Percentiles rank a stretch among this genome's conserved stretches.
phyloP scores from a whole-genome alignment of 2,329 filamentous ascomycete species.

The Ilyonectria mors-panacis region DNA sequence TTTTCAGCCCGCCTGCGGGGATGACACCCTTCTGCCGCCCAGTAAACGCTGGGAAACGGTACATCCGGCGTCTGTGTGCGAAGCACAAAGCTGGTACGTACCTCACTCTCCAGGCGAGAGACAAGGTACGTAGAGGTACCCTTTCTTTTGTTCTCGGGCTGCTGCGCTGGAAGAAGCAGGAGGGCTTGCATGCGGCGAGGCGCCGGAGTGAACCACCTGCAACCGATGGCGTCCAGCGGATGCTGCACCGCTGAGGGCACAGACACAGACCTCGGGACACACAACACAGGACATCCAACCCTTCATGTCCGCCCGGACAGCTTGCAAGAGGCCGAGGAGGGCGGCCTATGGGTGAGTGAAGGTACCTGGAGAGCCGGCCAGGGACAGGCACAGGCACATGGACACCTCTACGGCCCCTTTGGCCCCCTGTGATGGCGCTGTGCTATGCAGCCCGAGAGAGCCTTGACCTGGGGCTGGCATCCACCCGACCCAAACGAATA shows the following conservation, averaged over 20 bases:
- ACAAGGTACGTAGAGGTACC: background rate
- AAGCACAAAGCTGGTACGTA: background rate
- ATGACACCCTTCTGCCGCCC: conserved; percentile 17
- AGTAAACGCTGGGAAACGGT: conserved; percentile 10
- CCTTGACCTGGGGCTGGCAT: background rate
- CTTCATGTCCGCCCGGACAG: background rate
- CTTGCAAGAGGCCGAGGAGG: background rate
- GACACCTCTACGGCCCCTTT: background rate
- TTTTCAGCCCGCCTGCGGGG: conserved; percentile 23
- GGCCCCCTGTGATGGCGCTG: background rate
- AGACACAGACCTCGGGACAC: background rate
- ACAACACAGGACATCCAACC: background rate
- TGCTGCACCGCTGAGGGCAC: conserved; percentile 1
- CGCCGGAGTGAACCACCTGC: conserved; percentile 10
- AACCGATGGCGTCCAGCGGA: conserved; percentile 10
- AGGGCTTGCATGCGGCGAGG: background rate
- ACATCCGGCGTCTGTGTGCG: background rate
- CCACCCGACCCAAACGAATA: background rate
- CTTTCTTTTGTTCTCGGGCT: background rate
- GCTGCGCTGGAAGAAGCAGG: background rate
- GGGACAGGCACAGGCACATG: background rate
- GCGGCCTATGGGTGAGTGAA: background rate
- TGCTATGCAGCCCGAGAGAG: background rate
- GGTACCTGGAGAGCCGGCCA: background rate
- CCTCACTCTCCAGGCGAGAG: background rate